These are phyloP conservation scores for Starmerella powellii DNA, from an alignment of 805 yeast species.

Conservation along the genomic window DNA sequence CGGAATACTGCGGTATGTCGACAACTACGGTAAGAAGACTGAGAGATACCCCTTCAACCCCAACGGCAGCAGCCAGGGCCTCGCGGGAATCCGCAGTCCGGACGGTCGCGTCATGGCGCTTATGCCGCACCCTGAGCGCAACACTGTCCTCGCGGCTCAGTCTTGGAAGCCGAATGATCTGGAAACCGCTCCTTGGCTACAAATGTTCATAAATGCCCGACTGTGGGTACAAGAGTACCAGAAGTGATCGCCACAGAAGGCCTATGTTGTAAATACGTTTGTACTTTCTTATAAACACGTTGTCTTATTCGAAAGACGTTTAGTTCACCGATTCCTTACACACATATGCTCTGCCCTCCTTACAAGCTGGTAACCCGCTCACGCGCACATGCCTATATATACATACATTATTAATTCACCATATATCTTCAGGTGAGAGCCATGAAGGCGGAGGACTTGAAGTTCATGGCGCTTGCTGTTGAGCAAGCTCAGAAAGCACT, in stretches of 20 bases:
- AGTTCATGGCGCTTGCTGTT: constrained; percentile 31
- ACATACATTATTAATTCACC: not conserved
- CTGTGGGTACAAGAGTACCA: no score
- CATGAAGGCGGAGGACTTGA: constrained; percentile 19
- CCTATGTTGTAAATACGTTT: no score
- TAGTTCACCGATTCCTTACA: no score
- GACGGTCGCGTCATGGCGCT: constrained; percentile 92
- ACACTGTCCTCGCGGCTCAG: constrained; percentile 72
- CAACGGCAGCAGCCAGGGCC: constrained; percentile 87
- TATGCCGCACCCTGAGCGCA: constrained; percentile 99
- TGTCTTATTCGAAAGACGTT: no score
- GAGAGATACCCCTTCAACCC: constrained; percentile 88
- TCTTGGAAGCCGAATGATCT: constrained; percentile 62
- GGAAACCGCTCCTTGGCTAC: constrained; percentile 73
- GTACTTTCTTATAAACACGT: no score
- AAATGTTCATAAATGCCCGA: constrained; percentile 84
- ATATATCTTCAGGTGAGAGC: not conserved
- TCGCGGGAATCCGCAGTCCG: constrained; percentile 79
- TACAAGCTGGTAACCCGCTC: no score
- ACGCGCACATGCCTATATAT: no score
- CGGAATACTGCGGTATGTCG: constrained; percentile 68
- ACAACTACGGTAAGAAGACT: constrained; percentile 78
- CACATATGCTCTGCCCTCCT: no score
- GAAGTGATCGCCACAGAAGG: no score
- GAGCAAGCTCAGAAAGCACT: constrained; percentile 51